Base-by-base conservation (phyloP, 2,329 filamentous ascomycete genomes). In the Cladorrhinum sp. region DNA sequence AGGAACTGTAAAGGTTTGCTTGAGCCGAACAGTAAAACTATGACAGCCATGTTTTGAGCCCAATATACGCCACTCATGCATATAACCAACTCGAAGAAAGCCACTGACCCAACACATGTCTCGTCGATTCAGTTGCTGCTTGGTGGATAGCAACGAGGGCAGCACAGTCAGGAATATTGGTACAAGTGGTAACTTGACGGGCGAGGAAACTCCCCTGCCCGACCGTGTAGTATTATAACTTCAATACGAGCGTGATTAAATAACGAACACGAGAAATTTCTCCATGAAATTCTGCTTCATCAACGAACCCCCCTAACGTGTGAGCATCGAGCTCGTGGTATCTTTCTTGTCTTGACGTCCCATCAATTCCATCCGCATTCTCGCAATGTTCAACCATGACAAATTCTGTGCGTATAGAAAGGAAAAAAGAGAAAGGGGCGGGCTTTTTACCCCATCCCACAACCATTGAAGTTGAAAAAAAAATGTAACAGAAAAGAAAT, bases 301-400 rank as follows among this genome's bases (percentile, higher is more conserved):
- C 42, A 8, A 42, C 4, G 16, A n/a, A 46, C 7, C 42, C 42
- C 10, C 18, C 5, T 46, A 8, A 14, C 21, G 39, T 9, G 20
- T 36, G 33, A 55, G 33, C 53, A 21, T 55, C 33, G 21, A 55
- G 53, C 33, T 55, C 21, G 53, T 55, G 53, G 53, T 55, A 55
- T 55, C 53, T 55, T 55, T 28, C 24, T 10, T 42, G 36, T 42
- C 36, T 42, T 28, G 36, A 42, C 10, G 12, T 42, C 36, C 36
- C 10, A 20, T n/a, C 39, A 42, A 12, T 36, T 16, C 39, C 30
- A 55, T 55, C 33, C 24, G 20, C 21, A 42, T 36, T 55, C 33
- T 55, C 30, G 12, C 53, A 24, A 24, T 24, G n/a, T 24, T 24
- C 53, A 36, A 46, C 36, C 33, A 42, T 42, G 6, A 18, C 6